Evolutionary conservation across 2,329 filamentous ascomycete genomes (phyloP), one percentile per base, ranked within the genome.

Genomic region (Furcasterigmium sp.): DNA sequence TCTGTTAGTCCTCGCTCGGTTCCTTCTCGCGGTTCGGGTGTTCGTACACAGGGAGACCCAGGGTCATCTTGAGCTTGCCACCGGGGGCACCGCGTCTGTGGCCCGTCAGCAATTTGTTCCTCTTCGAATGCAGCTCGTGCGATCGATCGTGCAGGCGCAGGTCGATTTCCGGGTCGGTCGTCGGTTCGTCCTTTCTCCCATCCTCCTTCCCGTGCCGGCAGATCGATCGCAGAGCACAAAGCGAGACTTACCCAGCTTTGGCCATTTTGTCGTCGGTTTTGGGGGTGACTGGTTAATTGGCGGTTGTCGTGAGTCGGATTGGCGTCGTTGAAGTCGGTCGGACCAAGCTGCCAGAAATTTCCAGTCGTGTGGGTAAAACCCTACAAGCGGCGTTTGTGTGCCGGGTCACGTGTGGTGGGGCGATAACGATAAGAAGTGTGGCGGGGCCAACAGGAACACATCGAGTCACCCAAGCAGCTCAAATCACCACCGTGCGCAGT

Each of bases 11-110:
- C 19, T 45, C 43, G 41, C 37, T 37, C 28, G 44, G 43, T 15
- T 37, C 19, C 44, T 42, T 42, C 37, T 37, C 28, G 44, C 42
- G 39, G 42, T 9, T 23, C 17, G 14, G n/a, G 19, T 29, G 36
- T 44, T 87, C 90, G 73, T 95, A 96, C 91, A 95, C 90, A 76
- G 93, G 93, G 67, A 98, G 90, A 96, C 89, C 93, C 76, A 98
- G 89, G 73, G 93, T 96, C 93, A 98, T 98, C 87, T 95, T 97
- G 67, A 97, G 87, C 87, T 98, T 98, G 87, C 94, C 94, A 84
- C 93, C 93, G 68, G 91, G 87, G 81, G 89, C 86, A 87, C 86
- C 87, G 82, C 89, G 80, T 56, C 80, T 84, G 60, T 53, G 41
- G 48, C 41, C 48, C 46, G 62, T 70, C 57, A 70, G 64, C 59